Evolutionary conservation across 805 yeast species (phyloP).

Genomic region (Cyberlindnera galapagoensis): DNA sequence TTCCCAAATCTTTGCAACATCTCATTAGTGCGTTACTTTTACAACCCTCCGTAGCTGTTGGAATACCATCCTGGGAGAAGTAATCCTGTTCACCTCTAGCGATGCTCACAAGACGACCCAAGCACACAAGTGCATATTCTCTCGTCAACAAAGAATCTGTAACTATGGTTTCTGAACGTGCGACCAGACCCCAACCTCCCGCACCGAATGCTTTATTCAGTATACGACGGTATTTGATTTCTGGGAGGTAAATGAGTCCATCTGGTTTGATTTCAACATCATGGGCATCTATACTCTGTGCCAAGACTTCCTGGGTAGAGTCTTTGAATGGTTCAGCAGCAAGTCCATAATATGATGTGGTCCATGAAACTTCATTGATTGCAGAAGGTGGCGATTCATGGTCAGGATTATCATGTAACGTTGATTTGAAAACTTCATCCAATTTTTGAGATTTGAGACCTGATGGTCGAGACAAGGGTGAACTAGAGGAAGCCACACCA

Average conservation of each 20-base stretch:
- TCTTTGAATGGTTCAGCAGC: slow-evolving; percentile 71
- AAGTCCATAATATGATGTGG: slow-evolving; percentile 79
- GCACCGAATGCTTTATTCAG: slow-evolving; percentile 93
- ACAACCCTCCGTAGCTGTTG: slow-evolving; percentile 97
- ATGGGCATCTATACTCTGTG: slow-evolving; percentile 52
- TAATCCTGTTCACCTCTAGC: slow-evolving; percentile 96
- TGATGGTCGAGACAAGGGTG: neutral
- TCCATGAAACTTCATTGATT: slow-evolving; percentile 54
- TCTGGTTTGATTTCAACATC: slow-evolving; percentile 96
- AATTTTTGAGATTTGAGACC: slow-evolving; percentile 15
- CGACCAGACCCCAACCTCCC: slow-evolving; percentile 98
- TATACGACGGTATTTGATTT: slow-evolving; percentile 88
- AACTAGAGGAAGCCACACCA: too few species aligned
- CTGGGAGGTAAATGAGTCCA: slow-evolving; percentile 87
- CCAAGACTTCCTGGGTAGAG: slow-evolving; percentile 51
- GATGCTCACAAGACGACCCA: slow-evolving; percentile 82
- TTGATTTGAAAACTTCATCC: slow-evolving; percentile 14
- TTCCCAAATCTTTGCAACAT: slow-evolving; percentile 94
- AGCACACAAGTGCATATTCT: slow-evolving; percentile 83
- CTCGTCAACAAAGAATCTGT: slow-evolving; percentile 73
- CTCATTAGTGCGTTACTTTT: slow-evolving; percentile 95
- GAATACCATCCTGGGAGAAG: slow-evolving; percentile 77
- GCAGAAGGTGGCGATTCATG: slow-evolving; percentile 2
- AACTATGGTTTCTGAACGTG: slow-evolving; percentile 77
- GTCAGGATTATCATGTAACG: slow-evolving; percentile 19